A percentile compares a stretch with the other conserved stretches of the same genome.
phyloP scores from a whole-genome alignment of 352 stramenopile species.

The Blastocystis sp. region DNA sequence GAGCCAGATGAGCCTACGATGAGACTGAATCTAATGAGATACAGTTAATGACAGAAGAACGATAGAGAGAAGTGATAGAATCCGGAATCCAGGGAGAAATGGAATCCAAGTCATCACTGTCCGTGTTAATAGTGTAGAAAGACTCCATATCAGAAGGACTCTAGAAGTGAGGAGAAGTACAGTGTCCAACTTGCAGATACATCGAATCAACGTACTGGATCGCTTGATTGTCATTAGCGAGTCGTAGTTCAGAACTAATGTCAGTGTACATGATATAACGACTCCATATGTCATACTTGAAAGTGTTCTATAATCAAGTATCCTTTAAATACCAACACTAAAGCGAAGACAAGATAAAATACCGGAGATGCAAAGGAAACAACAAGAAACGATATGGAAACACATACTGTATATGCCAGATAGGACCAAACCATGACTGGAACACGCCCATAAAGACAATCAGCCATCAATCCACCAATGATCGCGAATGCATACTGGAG shows the following conservation, averaged over 20 bases:
- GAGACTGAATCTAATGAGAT: background rate
- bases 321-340: background rate
- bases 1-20: background rate
- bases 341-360: slow-evolving; percentile 26
- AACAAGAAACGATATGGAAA: background rate
- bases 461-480: slow-evolving; percentile 10
- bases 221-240: background rate
- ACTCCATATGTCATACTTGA: slow-evolving; percentile 22
- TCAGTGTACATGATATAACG: background rate
- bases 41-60: background rate
- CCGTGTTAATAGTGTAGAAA: slow-evolving; percentile 5
- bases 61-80: background rate
- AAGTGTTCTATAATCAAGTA: background rate
- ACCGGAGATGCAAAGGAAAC: background rate
- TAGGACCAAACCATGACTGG: slow-evolving; percentile 31
- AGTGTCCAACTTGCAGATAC: background rate
- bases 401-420: background rate
- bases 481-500: slow-evolving; percentile 36
- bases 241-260: slow-evolving; percentile 28
- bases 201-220: background rate
- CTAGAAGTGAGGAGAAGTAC: background rate
- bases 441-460: slow-evolving; percentile 40
- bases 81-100: slow-evolving; percentile 10
- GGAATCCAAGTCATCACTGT: background rate
- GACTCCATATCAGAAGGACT: background rate